Conservation (phyloP, 2,329 filamentous ascomycete species). For the Claviceps paspali region DNA sequence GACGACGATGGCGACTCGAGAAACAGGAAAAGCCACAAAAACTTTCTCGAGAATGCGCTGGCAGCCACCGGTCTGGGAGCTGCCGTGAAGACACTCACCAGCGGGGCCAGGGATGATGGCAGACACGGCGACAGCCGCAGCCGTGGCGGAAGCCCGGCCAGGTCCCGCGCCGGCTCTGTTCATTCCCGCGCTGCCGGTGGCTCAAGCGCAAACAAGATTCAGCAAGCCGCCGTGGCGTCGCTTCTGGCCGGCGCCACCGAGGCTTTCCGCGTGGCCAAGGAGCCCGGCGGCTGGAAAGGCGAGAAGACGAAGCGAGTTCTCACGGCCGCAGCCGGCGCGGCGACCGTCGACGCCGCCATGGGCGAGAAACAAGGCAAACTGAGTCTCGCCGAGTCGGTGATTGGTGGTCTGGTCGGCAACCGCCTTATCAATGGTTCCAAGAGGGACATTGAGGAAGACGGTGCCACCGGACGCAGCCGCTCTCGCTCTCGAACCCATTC, state of each 20-base stretch:
- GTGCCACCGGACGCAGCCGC: conserved; percentile 45
- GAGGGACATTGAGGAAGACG: conserved; percentile 48
- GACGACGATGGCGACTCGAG: conserved; percentile 24
- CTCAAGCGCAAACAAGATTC: conserved; percentile 41
- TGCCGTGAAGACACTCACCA: conserved; percentile 44
- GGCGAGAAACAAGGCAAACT: conserved; percentile 65
- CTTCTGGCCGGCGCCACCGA: conserved; percentile 81
- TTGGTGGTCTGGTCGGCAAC: conserved; percentile 78
- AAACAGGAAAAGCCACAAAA: conserved; percentile 46
- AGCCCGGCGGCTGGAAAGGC: conserved; percentile 78
- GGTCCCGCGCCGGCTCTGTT: conserved; percentile 37
- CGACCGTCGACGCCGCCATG: conserved; percentile 67
- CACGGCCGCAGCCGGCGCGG: conserved; percentile 74
- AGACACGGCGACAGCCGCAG: conserved; percentile 27
- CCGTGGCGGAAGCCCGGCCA: conserved; percentile 29
- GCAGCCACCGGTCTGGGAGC: conserved; percentile 46
- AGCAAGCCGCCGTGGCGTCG: conserved; percentile 83
- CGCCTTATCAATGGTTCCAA: conserved; percentile 69
- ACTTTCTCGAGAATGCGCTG: conserved; percentile 47
- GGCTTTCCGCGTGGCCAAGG: conserved; percentile 79
- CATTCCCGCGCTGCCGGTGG: conserved; percentile 26
- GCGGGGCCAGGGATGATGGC: conserved; percentile 26
- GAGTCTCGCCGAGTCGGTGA: conserved; percentile 70
- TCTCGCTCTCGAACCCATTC: conserved; percentile 54
- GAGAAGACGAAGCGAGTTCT: conserved; percentile 84